Percentiles rank a stretch among this genome's conserved stretches.
These are phyloP conservation scores for Pseudogymnoascus sp. DNA, from an alignment of 2,329 filamentous ascomycete genomes.

Conservation along the genomic window DNA sequence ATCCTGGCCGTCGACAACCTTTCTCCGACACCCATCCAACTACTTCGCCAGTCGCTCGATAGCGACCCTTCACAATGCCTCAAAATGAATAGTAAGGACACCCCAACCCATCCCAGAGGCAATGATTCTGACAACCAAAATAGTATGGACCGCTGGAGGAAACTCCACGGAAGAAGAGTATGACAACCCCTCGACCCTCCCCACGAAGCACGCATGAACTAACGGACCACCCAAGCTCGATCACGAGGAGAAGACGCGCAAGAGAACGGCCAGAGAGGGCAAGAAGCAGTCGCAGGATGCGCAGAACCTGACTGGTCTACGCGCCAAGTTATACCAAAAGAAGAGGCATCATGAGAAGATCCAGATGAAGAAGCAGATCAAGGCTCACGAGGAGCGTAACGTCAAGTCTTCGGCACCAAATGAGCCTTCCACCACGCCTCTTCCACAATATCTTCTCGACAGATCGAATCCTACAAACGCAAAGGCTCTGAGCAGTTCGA, in stretches of 20 bases:
- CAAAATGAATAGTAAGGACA: conserved; percentile 8
- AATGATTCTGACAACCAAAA: conserved; percentile 4
- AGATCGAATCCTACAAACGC: conserved; percentile 46
- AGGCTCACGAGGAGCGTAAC: conserved; percentile 86
- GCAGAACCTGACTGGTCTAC: conserved; percentile 80
- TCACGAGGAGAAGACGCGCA: conserved; percentile 79
- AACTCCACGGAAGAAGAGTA: conserved; percentile 10
- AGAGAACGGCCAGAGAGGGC: conserved; percentile 74
- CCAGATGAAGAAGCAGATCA: conserved; percentile 87
- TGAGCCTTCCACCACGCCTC: conserved; percentile 62
- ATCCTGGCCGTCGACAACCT: not conserved
- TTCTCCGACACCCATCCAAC: not conserved
- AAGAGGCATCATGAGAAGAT: conserved; percentile 93
- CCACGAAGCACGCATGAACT: not conserved
- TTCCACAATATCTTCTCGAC: conserved; percentile 86
- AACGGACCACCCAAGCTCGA: conserved; percentile 43
- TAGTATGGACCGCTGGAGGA: conserved; percentile 8
- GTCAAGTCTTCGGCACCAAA: conserved; percentile 72
- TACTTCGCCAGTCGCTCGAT: not conserved
- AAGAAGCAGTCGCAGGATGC: conserved; percentile 81
- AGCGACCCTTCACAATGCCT: conserved; percentile 2
- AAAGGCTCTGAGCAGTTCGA: conserved; percentile 67
- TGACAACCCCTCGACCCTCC: not conserved
- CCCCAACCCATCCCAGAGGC: not conserved
- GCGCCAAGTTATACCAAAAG: conserved; percentile 85